These are phyloP conservation scores for Leptographium procerum DNA, from an alignment of 2,329 filamentous ascomycete genomes.

Conservation along the genomic window DNA sequence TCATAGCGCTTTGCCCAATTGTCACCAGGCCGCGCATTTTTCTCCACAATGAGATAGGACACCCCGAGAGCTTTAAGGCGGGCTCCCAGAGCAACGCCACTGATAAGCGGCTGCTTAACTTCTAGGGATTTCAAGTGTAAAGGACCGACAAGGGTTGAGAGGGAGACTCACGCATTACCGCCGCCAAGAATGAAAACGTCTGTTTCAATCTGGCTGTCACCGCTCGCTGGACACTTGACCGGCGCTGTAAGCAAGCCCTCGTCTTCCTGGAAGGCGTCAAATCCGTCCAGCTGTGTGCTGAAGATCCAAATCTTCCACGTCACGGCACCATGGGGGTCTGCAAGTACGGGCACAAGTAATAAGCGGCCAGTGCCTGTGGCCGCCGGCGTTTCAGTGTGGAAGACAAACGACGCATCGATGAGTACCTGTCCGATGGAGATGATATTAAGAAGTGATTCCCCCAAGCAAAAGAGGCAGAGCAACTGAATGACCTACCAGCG, in stretches of 20 bases:
- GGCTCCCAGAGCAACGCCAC: background rate
- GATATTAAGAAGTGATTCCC: too few species aligned
- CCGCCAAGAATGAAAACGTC: constrained; percentile 4
- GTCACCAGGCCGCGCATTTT: background rate
- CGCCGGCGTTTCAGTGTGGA: background rate
- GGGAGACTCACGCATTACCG: constrained; percentile 1
- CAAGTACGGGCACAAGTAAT: background rate
- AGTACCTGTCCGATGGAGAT: background rate
- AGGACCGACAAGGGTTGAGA: too few species aligned
- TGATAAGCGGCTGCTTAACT: background rate
- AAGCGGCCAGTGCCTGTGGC: background rate
- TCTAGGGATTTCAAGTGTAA: too few species aligned
- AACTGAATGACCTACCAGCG: background rate
- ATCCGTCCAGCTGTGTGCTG: background rate
- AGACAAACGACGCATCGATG: background rate
- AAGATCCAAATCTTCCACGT: constrained; percentile 5
- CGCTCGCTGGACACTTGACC: background rate
- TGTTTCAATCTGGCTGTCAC: background rate
- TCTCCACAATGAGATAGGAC: background rate
- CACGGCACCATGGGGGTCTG: background rate
- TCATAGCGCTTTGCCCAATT: constrained; percentile 4
- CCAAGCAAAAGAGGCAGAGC: background rate
- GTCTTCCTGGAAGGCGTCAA: background rate
- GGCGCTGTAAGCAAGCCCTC: background rate
- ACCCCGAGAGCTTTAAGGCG: constrained; percentile 3